phyloP scores from a whole-genome alignment of 768 basidiomycete species.

The Trametes cubensis region DNA sequence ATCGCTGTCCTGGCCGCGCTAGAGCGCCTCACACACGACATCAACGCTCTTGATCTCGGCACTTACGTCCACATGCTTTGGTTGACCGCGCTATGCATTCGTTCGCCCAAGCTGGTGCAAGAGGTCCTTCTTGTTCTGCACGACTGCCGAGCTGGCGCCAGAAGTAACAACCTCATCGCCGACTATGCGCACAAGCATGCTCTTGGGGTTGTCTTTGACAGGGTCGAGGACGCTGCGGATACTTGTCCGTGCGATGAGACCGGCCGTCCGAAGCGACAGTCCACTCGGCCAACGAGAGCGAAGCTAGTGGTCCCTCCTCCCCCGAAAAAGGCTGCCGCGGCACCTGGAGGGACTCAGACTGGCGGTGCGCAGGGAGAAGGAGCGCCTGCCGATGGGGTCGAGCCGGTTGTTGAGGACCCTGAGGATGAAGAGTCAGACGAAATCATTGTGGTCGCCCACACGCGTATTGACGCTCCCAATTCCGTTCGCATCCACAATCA shows the following conservation, averaged over 20 bases:
- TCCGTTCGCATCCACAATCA: conserved; percentile 64
- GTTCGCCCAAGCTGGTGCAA: conserved; percentile 53
- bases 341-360: not conserved
- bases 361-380: too few relatives aligned
- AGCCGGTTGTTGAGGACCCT: not conserved
- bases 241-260: conserved; percentile 69
- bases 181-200: conserved; percentile 59
- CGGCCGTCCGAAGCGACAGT: conserved; percentile 52
- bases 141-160: conserved; percentile 42
- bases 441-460: conserved; percentile 46
- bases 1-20: conserved; percentile 61
- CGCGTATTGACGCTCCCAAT: conserved; percentile 56
- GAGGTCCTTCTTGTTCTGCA: conserved; percentile 64
- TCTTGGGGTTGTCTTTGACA: conserved; percentile 60
- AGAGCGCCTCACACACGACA: conserved; percentile 53
- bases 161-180: conserved; percentile 30
- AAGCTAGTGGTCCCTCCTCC: conserved; percentile 42
- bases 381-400: not conserved
- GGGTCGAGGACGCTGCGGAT: conserved; percentile 67
- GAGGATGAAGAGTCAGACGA: not conserved
- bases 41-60: conserved; percentile 43
- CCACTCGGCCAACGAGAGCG: conserved; percentile 46
- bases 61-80: conserved; percentile 58
- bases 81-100: conserved; percentile 53
- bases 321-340: conserved; percentile 26